Percentiles rank a stretch among this genome's conserved stretches.
These are phyloP conservation scores for Venturia aucupariae DNA, from an alignment of 2,329 filamentous ascomycete genomes.

Conservation along the genomic window DNA sequence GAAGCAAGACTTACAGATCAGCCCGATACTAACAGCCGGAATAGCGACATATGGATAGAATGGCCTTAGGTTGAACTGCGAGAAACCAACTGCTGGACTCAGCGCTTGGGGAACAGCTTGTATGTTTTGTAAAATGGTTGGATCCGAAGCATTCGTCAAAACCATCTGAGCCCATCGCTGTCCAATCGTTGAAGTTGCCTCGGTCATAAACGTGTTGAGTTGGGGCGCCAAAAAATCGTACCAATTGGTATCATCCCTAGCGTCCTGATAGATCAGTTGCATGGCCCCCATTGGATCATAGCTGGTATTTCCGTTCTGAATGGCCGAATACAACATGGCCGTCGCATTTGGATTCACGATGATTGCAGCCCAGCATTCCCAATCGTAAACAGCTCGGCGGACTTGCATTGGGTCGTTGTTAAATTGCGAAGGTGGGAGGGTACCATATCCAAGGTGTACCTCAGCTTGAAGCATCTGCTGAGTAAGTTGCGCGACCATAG, in stretches of 20 bases:
- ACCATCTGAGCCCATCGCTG: slow-evolving; percentile 34
- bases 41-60: slow-evolving; percentile 47
- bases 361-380: slow-evolving; percentile 51
- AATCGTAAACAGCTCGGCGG: slow-evolving; percentile 50
- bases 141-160: slow-evolving; percentile 33
- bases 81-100: slow-evolving; percentile 48
- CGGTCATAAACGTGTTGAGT: slow-evolving; percentile 38
- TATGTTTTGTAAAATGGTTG: slow-evolving; percentile 34
- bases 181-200: slow-evolving; percentile 42
- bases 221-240: slow-evolving; percentile 45
- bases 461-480: slow-evolving; percentile 33
- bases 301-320: slow-evolving; percentile 44
- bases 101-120: slow-evolving; percentile 43
- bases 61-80: slow-evolving; percentile 48
- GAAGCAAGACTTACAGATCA: slow-evolving; percentile 39
- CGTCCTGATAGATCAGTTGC: slow-evolving; percentile 46
- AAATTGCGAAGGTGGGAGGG: slow-evolving; percentile 43
- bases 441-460: slow-evolving; percentile 41
- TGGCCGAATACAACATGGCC: slow-evolving; percentile 44
- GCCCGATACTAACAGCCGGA: slow-evolving; percentile 51
- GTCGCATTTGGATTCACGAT: slow-evolving; percentile 56
- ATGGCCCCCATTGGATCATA: slow-evolving; percentile 53
- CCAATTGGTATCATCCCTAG: slow-evolving; percentile 48
- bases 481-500: slow-evolving; percentile 39
- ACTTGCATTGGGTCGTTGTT: slow-evolving; percentile 47